A percentile compares a stretch with the other conserved stretches of the same genome.
Conservation (phyloP, 306 rosid species). For the Abrus pulchellus region DNA sequence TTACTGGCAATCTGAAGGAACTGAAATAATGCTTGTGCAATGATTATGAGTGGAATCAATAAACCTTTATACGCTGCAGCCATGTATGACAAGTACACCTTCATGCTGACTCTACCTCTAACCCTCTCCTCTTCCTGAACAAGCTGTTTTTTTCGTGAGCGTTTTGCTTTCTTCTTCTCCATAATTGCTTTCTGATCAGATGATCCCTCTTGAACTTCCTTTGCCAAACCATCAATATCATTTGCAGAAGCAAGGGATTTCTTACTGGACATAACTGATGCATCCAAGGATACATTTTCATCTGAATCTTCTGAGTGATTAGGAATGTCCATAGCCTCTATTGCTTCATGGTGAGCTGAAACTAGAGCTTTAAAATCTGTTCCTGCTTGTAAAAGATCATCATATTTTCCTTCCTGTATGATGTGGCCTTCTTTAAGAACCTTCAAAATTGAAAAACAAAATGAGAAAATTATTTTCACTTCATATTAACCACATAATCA, state of each 20-base stretch:
- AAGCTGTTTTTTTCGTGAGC: constrained; percentile 89
- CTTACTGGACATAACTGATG: constrained; percentile 56
- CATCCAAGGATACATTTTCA: constrained; percentile 67
- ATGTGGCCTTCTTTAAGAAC: constrained; percentile 89
- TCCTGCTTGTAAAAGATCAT: constrained; percentile 96
- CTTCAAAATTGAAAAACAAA: constrained; percentile 57
- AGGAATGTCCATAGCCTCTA: constrained; percentile 97
- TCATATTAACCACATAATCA: constrained; percentile 17
- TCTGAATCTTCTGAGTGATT: constrained; percentile 90
- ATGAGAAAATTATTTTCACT: constrained; percentile 21
- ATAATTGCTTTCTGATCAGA: constrained; percentile 77
- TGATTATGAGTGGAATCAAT: constrained; percentile 86
- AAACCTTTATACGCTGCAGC: constrained; percentile 97
- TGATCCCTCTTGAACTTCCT: constrained; percentile 88
- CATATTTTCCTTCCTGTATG: constrained; percentile 95
- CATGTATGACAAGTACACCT: constrained; percentile 95
- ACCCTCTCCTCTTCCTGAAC: constrained; percentile 99
- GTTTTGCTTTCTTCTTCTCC: constrained; percentile 95
- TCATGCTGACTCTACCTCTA: constrained; percentile 98
- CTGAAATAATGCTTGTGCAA: constrained; percentile 89
- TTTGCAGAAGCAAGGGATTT: constrained; percentile 56
- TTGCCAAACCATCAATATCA: constrained; percentile 71
- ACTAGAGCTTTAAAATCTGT: constrained; percentile 93
- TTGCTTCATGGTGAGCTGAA: constrained; percentile 97
- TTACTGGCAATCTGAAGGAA: constrained; percentile 99